Base-by-base conservation (phyloP, 108 stramenopile genomes). In the Nitzschia sp. region DNA sequence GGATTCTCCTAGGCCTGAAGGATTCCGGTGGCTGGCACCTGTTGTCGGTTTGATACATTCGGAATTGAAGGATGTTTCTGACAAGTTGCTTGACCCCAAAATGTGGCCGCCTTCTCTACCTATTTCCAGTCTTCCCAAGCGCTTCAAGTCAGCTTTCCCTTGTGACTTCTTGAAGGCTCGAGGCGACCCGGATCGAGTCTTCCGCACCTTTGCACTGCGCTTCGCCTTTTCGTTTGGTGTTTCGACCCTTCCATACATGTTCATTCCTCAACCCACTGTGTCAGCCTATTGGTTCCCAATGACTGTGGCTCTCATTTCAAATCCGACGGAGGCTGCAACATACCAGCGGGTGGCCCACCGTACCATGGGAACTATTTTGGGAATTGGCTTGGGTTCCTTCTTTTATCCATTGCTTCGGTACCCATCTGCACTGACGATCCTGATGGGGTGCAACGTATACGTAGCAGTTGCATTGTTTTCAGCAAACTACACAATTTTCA, bases 281-380 rank as follows among this genome's bases (percentile, higher is more conserved):
- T n/a, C n/a, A n/a, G 57, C 29, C 8, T 20, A 58, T 38, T 58
- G 57, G 57, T 58, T 58, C 34, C 57, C 57, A 8, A 58, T 58
- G 57, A 58, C 57, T 10, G 57, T 58, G 9, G 57, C 26, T 14
- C 34, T 58, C 8, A 58, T 58, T 26, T 34, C 34, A 26, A 20
- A 20, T 11, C 57, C 57, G 7, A 37, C 57, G 9, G 29, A 58
- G n/a, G 21, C 29, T 10, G 8, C 57, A 10, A 58, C 57, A 38
- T 58, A 58, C n/a, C 17, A 58, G 10, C 24, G 20, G n/a, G 57
- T 58, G 29, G 57, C 57, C 11, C 57, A 58, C 34, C 57, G 57
- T 8, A 34, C 29, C 9, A 15, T 58, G 29, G 57, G 57, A 10
- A 58, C 57, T 10, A 9, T 58, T 8, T 37, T 11, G 8, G 57